Evolutionary conservation across 208 protist genomes (phyloP).

Genomic region (Acanthamoeba castellanii): DNA sequence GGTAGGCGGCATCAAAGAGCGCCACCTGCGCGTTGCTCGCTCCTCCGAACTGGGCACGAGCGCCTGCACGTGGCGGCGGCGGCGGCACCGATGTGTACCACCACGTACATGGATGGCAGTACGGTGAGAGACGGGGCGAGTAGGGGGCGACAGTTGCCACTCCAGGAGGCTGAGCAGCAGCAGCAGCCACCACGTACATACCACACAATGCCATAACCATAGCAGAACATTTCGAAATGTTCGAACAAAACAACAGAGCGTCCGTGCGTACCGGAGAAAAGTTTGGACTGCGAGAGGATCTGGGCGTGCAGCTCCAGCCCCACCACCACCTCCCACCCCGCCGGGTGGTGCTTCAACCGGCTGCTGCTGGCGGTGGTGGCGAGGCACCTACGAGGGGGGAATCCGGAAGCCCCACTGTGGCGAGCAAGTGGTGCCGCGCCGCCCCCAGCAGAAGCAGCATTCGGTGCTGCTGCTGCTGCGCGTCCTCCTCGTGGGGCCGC

Average conservation of each 20-base stretch:
- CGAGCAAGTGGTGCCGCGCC: no score
- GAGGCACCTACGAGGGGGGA: background rate
- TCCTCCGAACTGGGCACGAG: constrained; percentile 47
- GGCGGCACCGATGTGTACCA: background rate
- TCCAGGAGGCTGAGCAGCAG: no score
- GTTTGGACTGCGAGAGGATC: constrained; percentile 82
- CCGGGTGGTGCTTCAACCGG: background rate
- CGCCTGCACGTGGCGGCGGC: background rate
- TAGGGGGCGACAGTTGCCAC: no score
- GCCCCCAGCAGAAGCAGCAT: no score
- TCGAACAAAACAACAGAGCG: background rate
- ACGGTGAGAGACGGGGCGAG: no score
- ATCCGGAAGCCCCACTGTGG: no score
- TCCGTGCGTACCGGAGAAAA: background rate
- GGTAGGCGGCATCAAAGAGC: constrained; percentile 85
- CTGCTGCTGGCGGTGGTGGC: background rate
- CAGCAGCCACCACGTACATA: no score
- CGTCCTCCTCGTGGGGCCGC: no score
- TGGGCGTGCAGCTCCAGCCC: constrained; percentile 90
- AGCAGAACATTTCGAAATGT: no score
- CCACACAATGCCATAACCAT: no score
- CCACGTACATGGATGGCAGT: background rate
- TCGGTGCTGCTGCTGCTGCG: no score
- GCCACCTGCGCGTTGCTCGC: constrained; percentile 84
- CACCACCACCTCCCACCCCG: constrained; percentile 82